Conservation (phyloP, 192 early-diverging fungal genomes). For the Polychytrium aggregatum region DNA sequence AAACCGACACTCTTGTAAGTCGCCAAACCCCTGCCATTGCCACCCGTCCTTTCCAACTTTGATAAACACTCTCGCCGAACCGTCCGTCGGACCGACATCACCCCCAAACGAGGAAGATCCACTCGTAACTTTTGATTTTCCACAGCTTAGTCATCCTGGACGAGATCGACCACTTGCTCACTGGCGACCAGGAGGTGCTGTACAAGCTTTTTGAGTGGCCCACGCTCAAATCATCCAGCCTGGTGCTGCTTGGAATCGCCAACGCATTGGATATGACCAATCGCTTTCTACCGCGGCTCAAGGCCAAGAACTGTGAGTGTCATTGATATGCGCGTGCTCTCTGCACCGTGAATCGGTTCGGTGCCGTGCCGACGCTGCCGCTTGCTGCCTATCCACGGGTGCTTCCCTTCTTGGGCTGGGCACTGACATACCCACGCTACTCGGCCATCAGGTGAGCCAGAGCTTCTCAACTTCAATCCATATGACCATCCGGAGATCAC, state of each 20-base stretch:
- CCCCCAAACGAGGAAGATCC: no score
- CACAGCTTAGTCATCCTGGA: slow-evolving; percentile 72
- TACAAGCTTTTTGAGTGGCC: slow-evolving; percentile 84
- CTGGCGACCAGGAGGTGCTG: slow-evolving; percentile 68
- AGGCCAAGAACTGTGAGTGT: slow-evolving; percentile 62
- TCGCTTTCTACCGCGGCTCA: slow-evolving; percentile 75
- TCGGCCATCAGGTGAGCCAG: slow-evolving; percentile 41
- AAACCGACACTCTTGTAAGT: not conserved
- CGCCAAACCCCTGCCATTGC: not conserved
- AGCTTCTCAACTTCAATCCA: slow-evolving; percentile 76
- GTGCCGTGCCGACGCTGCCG: no score
- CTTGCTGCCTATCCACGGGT: not conserved
- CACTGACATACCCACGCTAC: not conserved
- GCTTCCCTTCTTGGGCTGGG: not conserved
- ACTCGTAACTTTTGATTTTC: no score
- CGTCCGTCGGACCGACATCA: no score
- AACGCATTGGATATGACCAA: slow-evolving; percentile 89
- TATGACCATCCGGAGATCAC: slow-evolving; percentile 77
- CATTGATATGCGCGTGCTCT: no score
- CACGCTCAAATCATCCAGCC: slow-evolving; percentile 38
- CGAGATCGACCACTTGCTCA: slow-evolving; percentile 83
- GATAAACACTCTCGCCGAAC: no score
- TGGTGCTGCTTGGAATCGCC: slow-evolving; percentile 84
- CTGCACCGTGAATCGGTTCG: not conserved
- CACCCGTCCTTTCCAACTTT: no score